These are phyloP conservation scores for Saccharomyces pastorianus DNA, from an alignment of 1,139 yeast genomes.

Conservation along the genomic window DNA sequence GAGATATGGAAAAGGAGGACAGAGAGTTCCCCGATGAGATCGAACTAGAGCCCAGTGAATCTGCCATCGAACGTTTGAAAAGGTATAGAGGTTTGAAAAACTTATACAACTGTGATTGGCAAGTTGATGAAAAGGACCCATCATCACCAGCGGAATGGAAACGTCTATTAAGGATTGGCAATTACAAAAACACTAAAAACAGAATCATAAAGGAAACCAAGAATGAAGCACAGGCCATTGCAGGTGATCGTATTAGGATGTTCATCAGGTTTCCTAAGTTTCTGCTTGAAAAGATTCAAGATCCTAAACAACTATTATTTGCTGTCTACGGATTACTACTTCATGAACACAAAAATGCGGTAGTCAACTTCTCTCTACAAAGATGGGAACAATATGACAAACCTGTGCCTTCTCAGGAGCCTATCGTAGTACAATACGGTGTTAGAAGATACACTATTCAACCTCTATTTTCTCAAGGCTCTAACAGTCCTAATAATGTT, in stretches of 20 bases:
- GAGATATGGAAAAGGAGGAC: slow-evolving; percentile 71
- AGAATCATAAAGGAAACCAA: slow-evolving; percentile 54
- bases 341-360: slow-evolving; percentile 81
- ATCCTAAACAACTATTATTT: slow-evolving; percentile 43
- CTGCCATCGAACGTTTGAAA: slow-evolving; percentile 64
- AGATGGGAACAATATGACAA: slow-evolving; percentile 84
- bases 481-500: slow-evolving; percentile 73
- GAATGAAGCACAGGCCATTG: slow-evolving; percentile 49
- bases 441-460: slow-evolving; percentile 79
- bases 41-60: slow-evolving; percentile 67
- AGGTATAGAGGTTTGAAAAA: slow-evolving; percentile 85
- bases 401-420: slow-evolving; percentile 75
- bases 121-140: slow-evolving; percentile 70
- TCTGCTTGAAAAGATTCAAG: slow-evolving; percentile 37
- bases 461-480: slow-evolving; percentile 77
- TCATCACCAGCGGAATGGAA: slow-evolving; percentile 74
- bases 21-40: slow-evolving; percentile 93
- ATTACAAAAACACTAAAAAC: slow-evolving; percentile 71
- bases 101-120: slow-evolving; percentile 77
- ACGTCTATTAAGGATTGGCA: slow-evolving; percentile 63
- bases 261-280: slow-evolving; percentile 54
- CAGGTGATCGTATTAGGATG: slow-evolving; percentile 60
- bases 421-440: slow-evolving; percentile 83
- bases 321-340: slow-evolving; percentile 65
- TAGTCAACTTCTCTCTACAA: slow-evolving; percentile 71